Conservation (phyloP, 768 basidiomycete species). For the Trametes cubensis region DNA sequence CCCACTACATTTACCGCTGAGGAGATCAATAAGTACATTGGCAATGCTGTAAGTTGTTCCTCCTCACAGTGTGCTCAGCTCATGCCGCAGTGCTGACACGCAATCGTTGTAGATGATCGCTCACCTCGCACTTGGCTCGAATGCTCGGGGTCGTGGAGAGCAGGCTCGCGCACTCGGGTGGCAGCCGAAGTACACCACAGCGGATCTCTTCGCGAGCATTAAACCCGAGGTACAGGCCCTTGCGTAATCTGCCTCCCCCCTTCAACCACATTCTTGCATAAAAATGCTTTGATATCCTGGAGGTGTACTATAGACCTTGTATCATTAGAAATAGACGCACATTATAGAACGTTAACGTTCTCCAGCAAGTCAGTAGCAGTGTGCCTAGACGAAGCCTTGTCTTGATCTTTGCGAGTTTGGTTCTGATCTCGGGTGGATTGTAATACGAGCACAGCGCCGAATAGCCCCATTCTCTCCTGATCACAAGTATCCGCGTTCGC, state of each 20-base stretch:
- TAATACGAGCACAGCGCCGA: too few species aligned
- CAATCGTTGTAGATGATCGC: neutral
- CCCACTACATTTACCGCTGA: slow-evolving; percentile 47
- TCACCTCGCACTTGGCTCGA: slow-evolving; percentile 18
- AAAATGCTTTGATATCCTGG: too few species aligned
- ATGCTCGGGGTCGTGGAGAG: slow-evolving; percentile 30
- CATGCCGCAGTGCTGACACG: neutral
- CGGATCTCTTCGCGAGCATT: slow-evolving; percentile 47
- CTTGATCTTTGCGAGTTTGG: too few species aligned
- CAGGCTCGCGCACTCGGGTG: slow-evolving; percentile 47
- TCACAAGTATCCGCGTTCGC: too few species aligned
- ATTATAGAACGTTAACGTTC: too few species aligned
- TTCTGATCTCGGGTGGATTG: too few species aligned
- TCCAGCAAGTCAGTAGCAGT: too few species aligned
- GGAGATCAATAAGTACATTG: slow-evolving; percentile 42
- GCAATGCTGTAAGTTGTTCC: neutral
- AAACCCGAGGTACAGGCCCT: slow-evolving; percentile 39
- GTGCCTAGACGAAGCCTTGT: too few species aligned
- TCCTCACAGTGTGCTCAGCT: neutral
- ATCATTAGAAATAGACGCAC: too few species aligned
- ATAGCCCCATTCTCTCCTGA: too few species aligned
- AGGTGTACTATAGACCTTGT: too few species aligned
- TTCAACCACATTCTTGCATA: too few species aligned
- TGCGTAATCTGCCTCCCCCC: neutral
- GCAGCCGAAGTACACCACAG: slow-evolving; percentile 45